phyloP scores from a whole-genome alignment of 352 stramenopile genomes.

The Halophytophthora polymorphica region DNA sequence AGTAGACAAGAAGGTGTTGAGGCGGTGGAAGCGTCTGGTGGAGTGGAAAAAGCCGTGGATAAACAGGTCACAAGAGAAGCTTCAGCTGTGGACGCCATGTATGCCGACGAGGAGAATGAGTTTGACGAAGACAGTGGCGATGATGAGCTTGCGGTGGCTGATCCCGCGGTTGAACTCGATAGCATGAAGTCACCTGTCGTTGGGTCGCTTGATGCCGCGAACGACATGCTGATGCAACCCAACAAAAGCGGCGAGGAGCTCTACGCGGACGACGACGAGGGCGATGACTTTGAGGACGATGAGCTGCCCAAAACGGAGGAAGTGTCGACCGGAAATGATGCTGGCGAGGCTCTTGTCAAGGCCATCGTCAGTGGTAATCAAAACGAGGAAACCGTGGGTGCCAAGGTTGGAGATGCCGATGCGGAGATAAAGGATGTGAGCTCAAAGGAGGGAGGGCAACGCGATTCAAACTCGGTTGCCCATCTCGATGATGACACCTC shows the following conservation, averaged over 20 bases:
- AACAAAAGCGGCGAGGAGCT: constrained; percentile 38
- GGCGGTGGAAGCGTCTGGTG: constrained; percentile 6
- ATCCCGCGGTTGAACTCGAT: constrained; percentile 18
- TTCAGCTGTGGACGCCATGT: constrained; percentile 39
- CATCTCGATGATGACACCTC: no score
- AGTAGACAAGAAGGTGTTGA: background rate
- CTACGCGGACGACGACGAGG: constrained; percentile 33
- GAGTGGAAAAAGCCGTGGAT: background rate
- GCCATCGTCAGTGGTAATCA: background rate
- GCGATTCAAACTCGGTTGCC: no score
- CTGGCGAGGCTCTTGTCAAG: background rate
- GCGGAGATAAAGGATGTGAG: no score
- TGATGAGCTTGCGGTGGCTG: constrained; percentile 28
- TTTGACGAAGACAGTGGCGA: constrained; percentile 47
- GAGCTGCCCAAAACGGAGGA: constrained; percentile 8
- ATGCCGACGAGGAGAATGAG: constrained; percentile 51
- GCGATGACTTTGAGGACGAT: constrained; percentile 31
- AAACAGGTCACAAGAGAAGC: constrained; percentile 11
- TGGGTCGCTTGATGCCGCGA: constrained; percentile 1
- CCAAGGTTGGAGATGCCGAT: no score
- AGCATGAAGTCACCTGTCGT: background rate
- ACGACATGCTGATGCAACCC: constrained; percentile 9
- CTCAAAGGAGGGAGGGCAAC: no score
- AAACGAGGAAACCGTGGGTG: background rate
- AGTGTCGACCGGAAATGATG: background rate